These are phyloP conservation scores for Akanthomyces dipterigenus DNA, from an alignment of 2,329 filamentous ascomycete genomes.

Conservation along the genomic window DNA sequence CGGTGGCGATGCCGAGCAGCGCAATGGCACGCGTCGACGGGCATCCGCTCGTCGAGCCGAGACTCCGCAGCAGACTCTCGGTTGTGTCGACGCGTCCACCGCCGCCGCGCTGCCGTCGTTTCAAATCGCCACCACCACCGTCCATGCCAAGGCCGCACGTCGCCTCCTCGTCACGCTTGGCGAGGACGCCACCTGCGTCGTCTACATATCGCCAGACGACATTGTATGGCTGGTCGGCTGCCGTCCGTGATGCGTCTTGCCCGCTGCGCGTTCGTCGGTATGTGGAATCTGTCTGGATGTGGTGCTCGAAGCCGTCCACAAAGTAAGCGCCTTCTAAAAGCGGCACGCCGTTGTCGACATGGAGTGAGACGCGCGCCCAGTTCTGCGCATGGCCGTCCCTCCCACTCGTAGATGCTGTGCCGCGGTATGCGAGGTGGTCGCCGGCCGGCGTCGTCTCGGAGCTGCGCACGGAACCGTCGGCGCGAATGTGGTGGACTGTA, in stretches of 20 bases:
- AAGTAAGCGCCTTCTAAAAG: slow-evolving; percentile 14
- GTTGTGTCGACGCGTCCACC: too few relatives aligned
- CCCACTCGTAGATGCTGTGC: not conserved
- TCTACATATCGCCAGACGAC: slow-evolving; percentile 12
- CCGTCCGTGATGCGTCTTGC: not conserved
- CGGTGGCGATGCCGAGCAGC: slow-evolving; percentile 81
- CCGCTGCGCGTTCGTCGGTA: slow-evolving; percentile 3
- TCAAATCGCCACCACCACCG: not conserved
- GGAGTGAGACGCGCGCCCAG: slow-evolving; percentile 14
- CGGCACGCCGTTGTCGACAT: not conserved
- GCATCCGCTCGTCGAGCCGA: slow-evolving; percentile 71
- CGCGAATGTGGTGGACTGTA: slow-evolving; percentile 2
- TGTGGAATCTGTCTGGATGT: slow-evolving; percentile 12
- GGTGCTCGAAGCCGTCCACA: slow-evolving; percentile 13
- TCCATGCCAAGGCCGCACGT: not conserved
- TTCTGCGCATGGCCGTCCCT: not conserved
- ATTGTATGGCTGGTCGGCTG: not conserved
- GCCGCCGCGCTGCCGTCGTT: not conserved
- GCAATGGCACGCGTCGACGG: slow-evolving; percentile 75
- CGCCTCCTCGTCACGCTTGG: not conserved
- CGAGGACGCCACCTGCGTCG: not conserved
- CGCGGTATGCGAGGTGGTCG: slow-evolving; percentile 12
- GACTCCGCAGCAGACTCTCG: slow-evolving; percentile 25
- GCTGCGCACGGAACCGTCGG: slow-evolving; percentile 10
- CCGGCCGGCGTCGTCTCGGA: slow-evolving; percentile 6